Evolutionary conservation across 805 yeast species (phyloP), one percentile per base, ranked within the genome.

Genomic region (Brettanomyces custersianus): DNA sequence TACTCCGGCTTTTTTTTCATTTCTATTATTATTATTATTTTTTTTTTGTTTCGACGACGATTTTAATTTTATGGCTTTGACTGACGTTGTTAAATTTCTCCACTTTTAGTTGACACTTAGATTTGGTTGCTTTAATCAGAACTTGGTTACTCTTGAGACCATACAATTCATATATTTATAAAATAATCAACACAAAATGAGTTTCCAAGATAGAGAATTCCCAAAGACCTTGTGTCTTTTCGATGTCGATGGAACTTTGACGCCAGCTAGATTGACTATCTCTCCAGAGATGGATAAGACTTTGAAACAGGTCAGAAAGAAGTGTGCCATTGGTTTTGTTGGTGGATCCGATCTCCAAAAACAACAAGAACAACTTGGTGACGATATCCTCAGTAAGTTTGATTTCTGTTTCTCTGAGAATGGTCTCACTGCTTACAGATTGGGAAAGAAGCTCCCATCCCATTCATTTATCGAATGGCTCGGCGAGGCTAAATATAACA

Each of bases 171-270:
- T 25, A 8, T 25, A 25, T 25, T n/a, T 25, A 25, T 25, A 10
- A 22, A n/a, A 25, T n/a, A 25, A 25, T 12, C n/a, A 25, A 12
- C 28, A 25, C 28, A 40, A 17, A 25, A 57, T 54, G 61, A 51
- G 59, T 18, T 83, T 81, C 55, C 62, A 85, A 27, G 66, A 81
- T 57, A 79, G 77, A 62, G 82, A 84, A 66, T 70, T 79, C 48
- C 94, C 94, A 57, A 80, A 85, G 51, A 81, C 85, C 45, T 70
- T 92, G 54, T 94, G 85, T 48, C 77, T 92, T 47, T 92, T 92
- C 65, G 99, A 92, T 55, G 99, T 92, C 48, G 99, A 92, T 60
- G 98, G 96, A 48, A 92, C 99, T 39, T 73, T 92, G 62, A 90
- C 97, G 29, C 98, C 97, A 48, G 97, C 98, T 38, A 86, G 99